Evolutionary conservation across 306 rosid species (phyloP).

Genomic region (Prunus fruticosa): DNA sequence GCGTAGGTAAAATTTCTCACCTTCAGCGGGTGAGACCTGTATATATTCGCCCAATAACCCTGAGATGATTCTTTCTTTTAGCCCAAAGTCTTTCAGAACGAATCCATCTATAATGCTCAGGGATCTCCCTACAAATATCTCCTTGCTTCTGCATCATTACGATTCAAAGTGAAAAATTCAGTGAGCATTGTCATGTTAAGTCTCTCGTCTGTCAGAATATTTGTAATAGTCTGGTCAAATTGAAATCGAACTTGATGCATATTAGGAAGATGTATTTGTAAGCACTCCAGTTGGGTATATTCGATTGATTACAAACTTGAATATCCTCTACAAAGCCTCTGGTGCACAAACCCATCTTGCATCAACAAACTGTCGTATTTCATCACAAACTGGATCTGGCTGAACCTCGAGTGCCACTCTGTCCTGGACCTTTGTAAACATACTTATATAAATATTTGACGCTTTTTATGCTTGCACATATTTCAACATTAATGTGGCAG

Average conservation of each 20-base stretch:
- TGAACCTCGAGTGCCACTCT: no score
- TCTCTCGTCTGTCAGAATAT: not conserved
- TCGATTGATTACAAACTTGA: no score
- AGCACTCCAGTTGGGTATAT: no score
- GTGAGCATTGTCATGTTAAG: not conserved
- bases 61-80: not conserved
- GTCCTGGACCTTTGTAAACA: no score
- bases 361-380: no score
- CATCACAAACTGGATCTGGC: no score
- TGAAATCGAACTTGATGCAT: not conserved
- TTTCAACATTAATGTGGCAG: not conserved
- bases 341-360: no score
- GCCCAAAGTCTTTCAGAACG: not conserved
- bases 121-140: not conserved
- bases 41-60: not conserved
- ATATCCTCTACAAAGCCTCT: no score
- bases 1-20: not conserved
- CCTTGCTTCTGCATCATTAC: not conserved
- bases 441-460: no score
- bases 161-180: not conserved
- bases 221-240: not conserved
- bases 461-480: not conserved
- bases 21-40: not conserved
- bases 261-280: not conserved
- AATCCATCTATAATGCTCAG: not conserved